Conservation (phyloP, 1,284 basidiomycete genomes). For the Leccinum fallax region DNA sequence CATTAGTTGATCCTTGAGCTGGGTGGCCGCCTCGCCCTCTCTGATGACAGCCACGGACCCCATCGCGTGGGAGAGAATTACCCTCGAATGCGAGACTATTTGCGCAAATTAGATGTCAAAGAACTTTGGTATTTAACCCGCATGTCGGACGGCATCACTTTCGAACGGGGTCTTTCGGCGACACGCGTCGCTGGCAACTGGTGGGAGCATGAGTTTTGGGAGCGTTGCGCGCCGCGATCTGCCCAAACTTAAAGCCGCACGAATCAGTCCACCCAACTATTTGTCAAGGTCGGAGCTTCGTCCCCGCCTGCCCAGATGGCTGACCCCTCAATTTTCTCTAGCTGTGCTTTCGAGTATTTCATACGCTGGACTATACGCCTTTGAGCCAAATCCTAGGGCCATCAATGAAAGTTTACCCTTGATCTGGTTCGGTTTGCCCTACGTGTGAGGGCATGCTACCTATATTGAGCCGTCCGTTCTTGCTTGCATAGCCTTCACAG, state of each 20-base stretch:
- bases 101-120: conserved; percentile 59
- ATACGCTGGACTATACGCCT: conserved; percentile 8
- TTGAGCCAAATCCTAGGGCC: conserved; percentile 8
- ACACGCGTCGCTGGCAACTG: conserved; percentile 52
- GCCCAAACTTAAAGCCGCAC: conserved; percentile 17
- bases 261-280: conserved; percentile 10
- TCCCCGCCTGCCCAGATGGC: conserved; percentile 25
- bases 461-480: conserved; percentile 7
- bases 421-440: conserved; percentile 5
- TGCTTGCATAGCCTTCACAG: conserved; percentile 7
- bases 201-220: conserved; percentile 64
- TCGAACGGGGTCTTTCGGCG: conserved; percentile 45
- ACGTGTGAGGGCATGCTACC: not conserved
- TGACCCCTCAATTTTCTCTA: conserved; percentile 17
- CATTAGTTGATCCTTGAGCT: conserved; percentile 67
- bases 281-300: conserved; percentile 37
- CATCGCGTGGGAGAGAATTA: conserved; percentile 91
- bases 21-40: conserved; percentile 81
- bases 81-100: conserved; percentile 64
- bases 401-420: conserved; percentile 1
- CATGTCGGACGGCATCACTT: conserved; percentile 35
- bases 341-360: conserved; percentile 20
- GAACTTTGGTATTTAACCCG: conserved; percentile 71
- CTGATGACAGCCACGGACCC: conserved; percentile 95
- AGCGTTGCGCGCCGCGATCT: conserved; percentile 15